These are phyloP conservation scores for Trichopus zeylanicus DNA, from an alignment of 116 monocot genomes.

Conservation along the genomic window DNA sequence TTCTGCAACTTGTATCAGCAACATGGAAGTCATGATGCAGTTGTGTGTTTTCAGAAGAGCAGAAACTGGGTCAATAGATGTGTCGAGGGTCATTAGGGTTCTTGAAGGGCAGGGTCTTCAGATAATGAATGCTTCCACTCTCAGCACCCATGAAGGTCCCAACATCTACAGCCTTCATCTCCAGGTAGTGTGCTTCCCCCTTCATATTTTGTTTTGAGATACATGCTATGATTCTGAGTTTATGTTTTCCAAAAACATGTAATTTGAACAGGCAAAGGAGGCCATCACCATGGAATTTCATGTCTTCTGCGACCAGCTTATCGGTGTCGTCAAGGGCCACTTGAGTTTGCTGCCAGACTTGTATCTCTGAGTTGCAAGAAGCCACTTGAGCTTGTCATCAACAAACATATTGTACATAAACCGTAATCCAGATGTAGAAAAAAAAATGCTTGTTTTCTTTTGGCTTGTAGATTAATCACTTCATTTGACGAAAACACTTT, in stretches of 20 bases:
- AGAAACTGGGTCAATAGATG: neutral
- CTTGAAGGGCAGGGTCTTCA: constrained; percentile 31
- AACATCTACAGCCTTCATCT: constrained; percentile 41
- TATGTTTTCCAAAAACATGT: neutral
- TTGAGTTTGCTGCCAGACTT: neutral
- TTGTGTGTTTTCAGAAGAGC: constrained; percentile 18
- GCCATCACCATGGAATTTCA: constrained; percentile 10
- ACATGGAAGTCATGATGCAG: constrained; percentile 39
- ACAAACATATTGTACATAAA: neutral
- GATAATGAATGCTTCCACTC: constrained; percentile 32
- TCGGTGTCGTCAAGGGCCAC: constrained; percentile 15
- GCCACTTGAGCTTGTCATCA: neutral
- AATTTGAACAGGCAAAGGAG: constrained; percentile 23
- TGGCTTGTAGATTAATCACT: too few relatives aligned
- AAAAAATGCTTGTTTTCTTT: too few relatives aligned
- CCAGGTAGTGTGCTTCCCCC: constrained; percentile 22
- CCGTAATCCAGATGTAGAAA: too few relatives aligned
- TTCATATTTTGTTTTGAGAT: neutral
- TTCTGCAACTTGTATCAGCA: constrained; percentile 21
- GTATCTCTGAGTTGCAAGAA: neutral
- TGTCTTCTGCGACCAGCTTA: constrained; percentile 24
- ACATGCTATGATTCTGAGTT: neutral
- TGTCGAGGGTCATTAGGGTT: constrained; percentile 19
- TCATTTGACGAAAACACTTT: too few relatives aligned
- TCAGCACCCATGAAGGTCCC: constrained; percentile 5